Base-by-base conservation (phyloP, 352 stramenopile genomes). In the Globisporangium nunn region DNA sequence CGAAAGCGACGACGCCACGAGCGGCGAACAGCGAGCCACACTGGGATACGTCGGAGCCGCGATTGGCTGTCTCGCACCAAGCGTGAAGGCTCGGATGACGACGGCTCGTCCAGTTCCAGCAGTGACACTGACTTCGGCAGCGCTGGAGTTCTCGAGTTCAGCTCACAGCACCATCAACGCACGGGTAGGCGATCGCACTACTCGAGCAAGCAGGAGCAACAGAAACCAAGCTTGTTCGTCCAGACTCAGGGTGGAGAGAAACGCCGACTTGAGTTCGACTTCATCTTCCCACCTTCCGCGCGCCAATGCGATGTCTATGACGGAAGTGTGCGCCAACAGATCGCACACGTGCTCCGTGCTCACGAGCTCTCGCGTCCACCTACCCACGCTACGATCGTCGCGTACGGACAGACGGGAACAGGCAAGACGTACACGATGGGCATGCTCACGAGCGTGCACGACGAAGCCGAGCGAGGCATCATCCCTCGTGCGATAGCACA, bases 351-450 rank as follows among this genome's bases (percentile, higher is more conserved):
- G 14, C 66, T 88, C 4, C 48, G 66, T 8, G 52, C 54, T 3
- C 60, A 81, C 14, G 52, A 64, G 3, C 18, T 54, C 39, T 44
- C 53, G 10, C 35, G 18, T 1, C 18, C 53, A 37, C 62, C 59
- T 4, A 66, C 68, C 2, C 70, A 88, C 45, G 68, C 66, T 0
- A 87, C 80, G 3, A 60, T 87, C 49, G 59, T 91, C 17, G 76
- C 78, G 28, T 91, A 91, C 41, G 80, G 80, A 3, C 80, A 91
- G 58, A 91, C 80, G 10, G 80, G 80, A 2, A 91, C 80, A 1
- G 78, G 78, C 30, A 91, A 91, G 60, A 86, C 78, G 30, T 88
- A 87, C 62, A 91, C 78, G 6, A 88, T 91, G 78, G 78, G 80
- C 2, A 85, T 91, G 67, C 60, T 88, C 30, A 67, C 69, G 56